Evolutionary conservation across 1,284 basidiomycete genomes (phyloP), one percentile per base, ranked within the genome.

Genomic region (Meira nashicola): DNA sequence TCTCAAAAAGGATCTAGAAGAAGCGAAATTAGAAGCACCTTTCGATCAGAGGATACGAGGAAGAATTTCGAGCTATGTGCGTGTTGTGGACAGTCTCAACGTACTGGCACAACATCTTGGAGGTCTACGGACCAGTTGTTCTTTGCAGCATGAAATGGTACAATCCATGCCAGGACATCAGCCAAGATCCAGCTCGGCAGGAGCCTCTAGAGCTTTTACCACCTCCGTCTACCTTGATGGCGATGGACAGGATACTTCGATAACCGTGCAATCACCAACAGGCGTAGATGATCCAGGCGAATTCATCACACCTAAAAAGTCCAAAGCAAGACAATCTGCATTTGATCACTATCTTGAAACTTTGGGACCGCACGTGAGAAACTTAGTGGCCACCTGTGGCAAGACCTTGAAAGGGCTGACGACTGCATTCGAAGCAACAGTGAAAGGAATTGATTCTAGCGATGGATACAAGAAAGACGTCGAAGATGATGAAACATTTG

Each of bases 321-420:
- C 50, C 43, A 21, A 58, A 7, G 21, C 40, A 17, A 23, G 44
- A 11, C 37, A 17, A 15, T 57, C 57, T 15, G 65, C 67, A 1
- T 75, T 73, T 41, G 63, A 70, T 19, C 63, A 64, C 33, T 75
- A 70, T 40, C 63, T 73, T 37, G 59, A 65, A 15, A 66, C 62
- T 41, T 58, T 75, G 25, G 73, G 71, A 5, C 73, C 73, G n/a
- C 73, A 75, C 54, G 73, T 75, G 71, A 63, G 71, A 39, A 74
- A 71, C 57, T 60, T 60, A 33, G 59, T 64, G 12, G 72, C 72
- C 38, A 72, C 68, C 0, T 72, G 71, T 50, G 63, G 63, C n/a
- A 64, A 68, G 5, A 72, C 67, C 0, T 61, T 74, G 10, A 58
- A 59, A 40, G 59, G 64, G 5, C 53, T 70, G 15, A 44, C 63